Conservation (phyloP, 208 protist genomes). For the Trichomonas gallinae region DNA sequence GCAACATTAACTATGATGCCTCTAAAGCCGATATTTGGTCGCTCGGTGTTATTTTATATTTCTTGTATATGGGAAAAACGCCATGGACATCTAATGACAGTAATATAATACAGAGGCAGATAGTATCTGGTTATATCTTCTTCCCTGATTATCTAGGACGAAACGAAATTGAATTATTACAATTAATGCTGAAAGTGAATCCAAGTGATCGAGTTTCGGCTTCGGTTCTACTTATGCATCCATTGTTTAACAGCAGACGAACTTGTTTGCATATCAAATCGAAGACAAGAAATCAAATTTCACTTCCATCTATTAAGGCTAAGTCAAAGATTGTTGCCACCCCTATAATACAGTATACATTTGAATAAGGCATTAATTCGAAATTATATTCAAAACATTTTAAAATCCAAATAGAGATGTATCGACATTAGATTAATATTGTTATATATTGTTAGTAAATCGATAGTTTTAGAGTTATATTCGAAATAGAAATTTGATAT, state of each 20-base stretch:
- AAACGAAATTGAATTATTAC: neutral
- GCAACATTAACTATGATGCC: neutral
- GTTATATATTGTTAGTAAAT: too few relatives aligned
- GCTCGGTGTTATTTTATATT: neutral
- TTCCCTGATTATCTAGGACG: neutral
- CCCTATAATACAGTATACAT: neutral
- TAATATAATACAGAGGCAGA: neutral
- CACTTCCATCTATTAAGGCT: neutral
- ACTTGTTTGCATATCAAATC: neutral
- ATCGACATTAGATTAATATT: too few relatives aligned
- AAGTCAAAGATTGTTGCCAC: neutral
- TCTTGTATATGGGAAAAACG: neutral
- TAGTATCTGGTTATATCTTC: neutral
- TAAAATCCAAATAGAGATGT: too few relatives aligned
- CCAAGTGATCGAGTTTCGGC: neutral
- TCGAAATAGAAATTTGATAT: too few relatives aligned
- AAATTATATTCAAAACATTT: too few relatives aligned
- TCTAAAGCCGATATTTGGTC: neutral
- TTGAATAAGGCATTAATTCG: too few relatives aligned
- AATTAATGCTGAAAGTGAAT: neutral
- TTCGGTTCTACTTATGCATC: neutral
- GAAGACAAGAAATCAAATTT: neutral
- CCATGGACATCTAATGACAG: neutral
- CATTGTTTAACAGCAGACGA: neutral
- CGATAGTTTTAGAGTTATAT: too few relatives aligned